Evolutionary conservation across 2,329 filamentous ascomycete species (phyloP), one percentile per base, ranked within the genome.

Genomic region (Cryphonectria japonica): DNA sequence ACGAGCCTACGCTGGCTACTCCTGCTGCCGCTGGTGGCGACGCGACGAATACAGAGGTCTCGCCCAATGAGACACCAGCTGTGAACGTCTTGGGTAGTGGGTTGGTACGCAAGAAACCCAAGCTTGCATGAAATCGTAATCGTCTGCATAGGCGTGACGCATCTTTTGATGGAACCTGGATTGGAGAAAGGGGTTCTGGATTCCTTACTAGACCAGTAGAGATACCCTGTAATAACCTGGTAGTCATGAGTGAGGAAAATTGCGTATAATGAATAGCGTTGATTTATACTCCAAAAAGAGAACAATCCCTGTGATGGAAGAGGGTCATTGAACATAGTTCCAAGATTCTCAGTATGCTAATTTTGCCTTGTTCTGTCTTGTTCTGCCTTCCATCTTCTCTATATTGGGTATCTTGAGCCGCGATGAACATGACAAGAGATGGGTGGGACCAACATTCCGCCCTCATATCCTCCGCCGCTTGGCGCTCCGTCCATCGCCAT

Each of bases 21-120:
- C 14, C 50, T 13, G 29, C 19, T 3, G 37, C 37, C 14, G 22
- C 34, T 13, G 29, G 14, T 3, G 29, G 16, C 29, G 26, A 19
- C 29, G 37, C 65, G 13, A 74, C 72, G 1, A 75, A 75, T 9
- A 62, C 61, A 16, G 61, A 64, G n/a, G 41, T 65, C 16, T 26
- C 73, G 54, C 14, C 63, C 6, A 43, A 59, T 4, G 72, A 75
- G 52, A 37, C 41, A n/a, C 69, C 69, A 26, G 67, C 67, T 5
- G 79, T 81, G 0, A 82, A 81, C 34, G 78, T 78, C 0, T 76
- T 85, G 8, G 79, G 78, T 19, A 76, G 75, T 22, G 81, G 79
- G 1, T 74, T 85, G 16, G 80, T 88, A 57, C 81, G 84, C 70
- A 89, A 86, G 79, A 89, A 72, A 43, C 68, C 70, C n/a, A 73